phyloP scores from a whole-genome alignment of 1,284 basidiomycete genomes.

The Naganishia sp. region DNA sequence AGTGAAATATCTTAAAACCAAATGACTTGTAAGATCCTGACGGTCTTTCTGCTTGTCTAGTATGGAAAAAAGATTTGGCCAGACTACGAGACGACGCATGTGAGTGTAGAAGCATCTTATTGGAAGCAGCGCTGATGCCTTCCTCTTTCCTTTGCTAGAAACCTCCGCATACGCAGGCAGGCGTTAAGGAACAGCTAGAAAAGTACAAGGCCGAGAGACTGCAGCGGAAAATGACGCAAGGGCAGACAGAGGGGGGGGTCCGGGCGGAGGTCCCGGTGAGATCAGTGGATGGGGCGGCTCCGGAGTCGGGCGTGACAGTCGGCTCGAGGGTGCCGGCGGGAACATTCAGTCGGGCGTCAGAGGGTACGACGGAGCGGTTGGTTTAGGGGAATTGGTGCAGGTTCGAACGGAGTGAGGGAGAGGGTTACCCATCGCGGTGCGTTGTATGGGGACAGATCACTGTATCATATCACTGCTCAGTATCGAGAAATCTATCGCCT shows the following conservation, averaged over 20 bases:
- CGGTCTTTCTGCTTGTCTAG: not conserved
- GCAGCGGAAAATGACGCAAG: slow-evolving; percentile 10
- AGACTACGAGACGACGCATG: slow-evolving; percentile 29
- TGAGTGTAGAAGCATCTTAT: not conserved
- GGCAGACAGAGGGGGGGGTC: not conserved
- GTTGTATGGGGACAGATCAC: no score
- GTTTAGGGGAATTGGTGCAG: not conserved
- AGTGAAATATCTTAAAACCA: not conserved
- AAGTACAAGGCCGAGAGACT: slow-evolving; percentile 22
- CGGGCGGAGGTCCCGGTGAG: not conserved
- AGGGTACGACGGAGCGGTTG: not conserved
- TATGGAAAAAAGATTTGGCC: slow-evolving; percentile 29
- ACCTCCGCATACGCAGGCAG: slow-evolving; percentile 26
- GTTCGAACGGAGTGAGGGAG: not conserved
- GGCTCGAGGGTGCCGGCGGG: slow-evolving; percentile 3
- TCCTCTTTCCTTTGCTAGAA: slow-evolving; percentile 2
- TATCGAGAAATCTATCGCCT: no score
- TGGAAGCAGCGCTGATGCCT: not conserved
- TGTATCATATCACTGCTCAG: no score
- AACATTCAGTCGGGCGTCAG: not conserved
- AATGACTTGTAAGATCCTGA: not conserved
- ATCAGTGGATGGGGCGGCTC: no score
- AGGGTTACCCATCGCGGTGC: not conserved
- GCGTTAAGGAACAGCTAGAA: slow-evolving; percentile 22
- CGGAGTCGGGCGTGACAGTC: not conserved